Evolutionary conservation across 2,329 filamentous ascomycete species (phyloP), one percentile per base, ranked within the genome.

Genomic region (Dichotomopilus funicola): DNA sequence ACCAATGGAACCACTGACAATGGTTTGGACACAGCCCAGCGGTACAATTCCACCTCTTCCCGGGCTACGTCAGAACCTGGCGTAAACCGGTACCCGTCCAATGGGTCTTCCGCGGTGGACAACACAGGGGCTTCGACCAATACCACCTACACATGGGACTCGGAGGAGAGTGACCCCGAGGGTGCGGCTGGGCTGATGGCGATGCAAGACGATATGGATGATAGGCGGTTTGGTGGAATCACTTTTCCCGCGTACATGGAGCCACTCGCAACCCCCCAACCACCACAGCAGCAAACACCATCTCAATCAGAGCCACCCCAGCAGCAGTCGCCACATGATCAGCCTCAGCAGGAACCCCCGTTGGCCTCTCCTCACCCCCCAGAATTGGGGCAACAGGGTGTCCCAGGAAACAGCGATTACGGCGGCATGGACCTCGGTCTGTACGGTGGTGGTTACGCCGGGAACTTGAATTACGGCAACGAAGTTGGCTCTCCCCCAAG

Each of bases 81-180:
- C 4, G 68, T 73, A 10, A 67, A 70, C 52, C 69, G 72, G 4
- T 72, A 72, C 56, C 68, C 68, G 1, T 75, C 73, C 3, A 73
- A 70, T 58, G 71, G 73, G 4, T 59, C 59, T 6, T 75, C 75
- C 8, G 72, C 69, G 4, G 55, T 73, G 10, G 70, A 69, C 56
- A 68, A 71, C 49, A 72, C 69, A n/a, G 64, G 65, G 35, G 69
- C 70, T n/a, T 65, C 69, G 1, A 66, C 69, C 2, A 65, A 69
- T 1, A 67, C 70, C 3, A 64, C 69, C 1, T 70, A 72, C 61
- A 62, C 70, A 49, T 72, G 74, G 59, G 72, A 77, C 38, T 74
- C 78, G 34, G 87, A 92, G 53, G 90, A 95, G 49, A 95, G 90
- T 66, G 92, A 97, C 66, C 84, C 88, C 0, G 92, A 96, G 70